phyloP scores from a whole-genome alignment of 2,329 filamentous ascomycete species.

The Microsporum audouinii region DNA sequence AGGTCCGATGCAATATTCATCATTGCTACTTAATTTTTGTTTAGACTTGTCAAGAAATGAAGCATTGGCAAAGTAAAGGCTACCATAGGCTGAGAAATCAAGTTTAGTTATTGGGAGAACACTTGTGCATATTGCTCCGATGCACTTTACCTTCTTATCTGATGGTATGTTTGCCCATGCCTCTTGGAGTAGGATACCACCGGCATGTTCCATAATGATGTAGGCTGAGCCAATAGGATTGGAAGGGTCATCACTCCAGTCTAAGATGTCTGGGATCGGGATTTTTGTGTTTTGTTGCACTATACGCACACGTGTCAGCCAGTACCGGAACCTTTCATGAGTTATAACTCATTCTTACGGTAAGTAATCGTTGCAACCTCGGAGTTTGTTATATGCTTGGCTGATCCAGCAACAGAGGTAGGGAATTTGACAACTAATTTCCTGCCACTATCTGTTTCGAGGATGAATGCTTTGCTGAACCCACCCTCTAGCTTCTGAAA shows the following conservation, averaged over 20 bases:
- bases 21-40: constrained; percentile 10
- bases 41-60: constrained; percentile 13
- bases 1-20: constrained; percentile 14
- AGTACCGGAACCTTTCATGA: background rate
- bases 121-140: constrained; percentile 9
- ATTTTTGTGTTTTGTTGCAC: constrained; percentile 30
- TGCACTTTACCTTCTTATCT: constrained; percentile 19
- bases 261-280: constrained; percentile 34
- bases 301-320: constrained; percentile 10
- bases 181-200: constrained; percentile 24
- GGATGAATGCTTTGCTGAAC: constrained; percentile 36
- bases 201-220: constrained; percentile 31
- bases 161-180: constrained; percentile 24
- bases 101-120: constrained; percentile 16
- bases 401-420: constrained; percentile 23
- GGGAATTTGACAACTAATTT: constrained; percentile 34
- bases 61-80: constrained; percentile 25
- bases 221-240: constrained; percentile 29
- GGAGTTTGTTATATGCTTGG: constrained; percentile 12
- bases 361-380: constrained; percentile 36
- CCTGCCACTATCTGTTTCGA: constrained; percentile 30
- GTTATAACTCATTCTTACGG: constrained; percentile 20
- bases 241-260: constrained; percentile 31
- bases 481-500: constrained; percentile 37
- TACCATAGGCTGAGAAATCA: constrained; percentile 27